Base-by-base conservation (phyloP, 2,329 filamentous ascomycete genomes). In the Byssoonygena ceratinophila region DNA sequence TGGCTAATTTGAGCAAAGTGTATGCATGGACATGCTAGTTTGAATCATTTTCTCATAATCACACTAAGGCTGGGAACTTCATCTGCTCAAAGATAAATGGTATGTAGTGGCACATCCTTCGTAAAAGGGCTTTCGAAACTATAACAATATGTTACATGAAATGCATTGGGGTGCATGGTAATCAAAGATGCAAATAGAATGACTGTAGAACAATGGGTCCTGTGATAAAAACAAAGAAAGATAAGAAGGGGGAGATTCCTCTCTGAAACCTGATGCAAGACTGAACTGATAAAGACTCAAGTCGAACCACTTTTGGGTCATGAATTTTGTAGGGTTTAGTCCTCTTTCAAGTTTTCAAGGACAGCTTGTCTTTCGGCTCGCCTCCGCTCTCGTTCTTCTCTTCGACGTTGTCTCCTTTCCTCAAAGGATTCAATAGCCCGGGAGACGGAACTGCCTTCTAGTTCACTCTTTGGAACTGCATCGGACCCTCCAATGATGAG, bases 401-500 rank as follows among this genome's bases (percentile, higher is more conserved):
- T 55, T 44, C 60, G 59, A 11, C 61, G 57, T 3, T 58, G 56
- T 25, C 57, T 60, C 16, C 55, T 27, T 11, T 60, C 56, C 20
- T 63, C 51, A 40, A 62, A 54, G 4, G 57, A 57, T 12, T 57
- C 55, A 4, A 66, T 55, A 0, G 64, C 59, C 20, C 57, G 57
- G 1, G 56, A 46, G 6, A 50, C 39, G 16, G 36, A 43, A 32
- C 40, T 46, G 18, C 34, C 34, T 20, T 49, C 23, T 14, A 46
- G 31, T 61, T 59, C 25, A 58, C 52, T 4, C 49, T 54, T 49
- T 51, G 39, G 54, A 29, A 82, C 78, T 14, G 79, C 79, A 43
- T 74, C 69, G 46, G 77, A 74, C 0, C 80, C 90, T 2, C 87
- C 89, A 53, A 88, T 78, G 0, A 78, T 66, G 64, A 82, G 78